Evolutionary conservation across 345 rosid genomes (phyloP), one percentile per base, ranked within the genome.

Genomic region (Populus davidiana): DNA sequence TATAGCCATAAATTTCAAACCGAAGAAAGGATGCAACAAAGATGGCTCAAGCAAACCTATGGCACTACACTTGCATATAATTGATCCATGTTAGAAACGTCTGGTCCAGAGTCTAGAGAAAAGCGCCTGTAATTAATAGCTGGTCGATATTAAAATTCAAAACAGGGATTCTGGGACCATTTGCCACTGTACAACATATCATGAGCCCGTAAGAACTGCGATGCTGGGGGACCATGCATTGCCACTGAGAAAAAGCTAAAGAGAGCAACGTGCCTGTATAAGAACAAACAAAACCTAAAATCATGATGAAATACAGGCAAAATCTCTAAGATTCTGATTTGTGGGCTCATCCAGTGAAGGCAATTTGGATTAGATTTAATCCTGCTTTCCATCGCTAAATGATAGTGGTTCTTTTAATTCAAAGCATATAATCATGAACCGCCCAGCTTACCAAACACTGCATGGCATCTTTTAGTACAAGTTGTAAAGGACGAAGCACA

Each of bases 311-410:
- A 62, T 18, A 33, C 31, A n/a, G 63, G 70, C 79, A 78, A 80
- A 68, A 82, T 83, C 83, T 80, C n/a, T 20, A n/a, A 76, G 84
- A 87, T 85, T 85, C 85, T 79, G 80, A 85, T 83, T 49, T 80
- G 88, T 80, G 84, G 88, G 87, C 78, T 65, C 78, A 5, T 25
- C 12, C 20, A 2, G 8, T 17, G 49, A 35, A 20, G 69, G 52
- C 73, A 44, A 75, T 80, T 69, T 69, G 65, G 43, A 44, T 75
- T 38, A 62, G 69, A 25, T 62, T 61, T 17, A 54, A 23, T 65
- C 35, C 43, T 6, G 33, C 5, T 17, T 18, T 33, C 14, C 36
- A 8, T 44, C 61, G 21, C 11, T 20, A 52, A 52, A 20, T 52
- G 10, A 52, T 20, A 20, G 61, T 20, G 61, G 61, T 41, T 41